Conservation (phyloP, 257 asterid species). For the Solanum piurae region DNA sequence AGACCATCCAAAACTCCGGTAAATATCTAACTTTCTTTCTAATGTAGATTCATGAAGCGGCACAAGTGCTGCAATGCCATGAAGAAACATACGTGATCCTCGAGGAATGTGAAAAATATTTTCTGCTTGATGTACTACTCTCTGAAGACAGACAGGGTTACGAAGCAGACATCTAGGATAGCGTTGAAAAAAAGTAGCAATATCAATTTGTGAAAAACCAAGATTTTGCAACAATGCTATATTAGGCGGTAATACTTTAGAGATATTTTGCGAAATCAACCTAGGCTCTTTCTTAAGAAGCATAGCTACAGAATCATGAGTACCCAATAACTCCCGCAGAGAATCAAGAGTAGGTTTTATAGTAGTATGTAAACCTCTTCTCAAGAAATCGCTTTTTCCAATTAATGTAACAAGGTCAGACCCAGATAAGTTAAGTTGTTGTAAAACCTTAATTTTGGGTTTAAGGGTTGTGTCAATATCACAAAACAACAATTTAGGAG, state of each 20-base stretch:
- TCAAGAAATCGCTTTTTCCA: neutral
- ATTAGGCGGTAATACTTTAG: neutral
- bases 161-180: neutral
- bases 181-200: neutral
- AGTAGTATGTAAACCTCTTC: neutral
- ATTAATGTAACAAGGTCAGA: neutral
- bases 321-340: conserved; percentile 3
- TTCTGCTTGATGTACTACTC: neutral
- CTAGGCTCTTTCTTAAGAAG: neutral
- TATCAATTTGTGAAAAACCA: neutral
- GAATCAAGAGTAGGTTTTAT: conserved; percentile 1
- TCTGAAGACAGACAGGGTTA: neutral
- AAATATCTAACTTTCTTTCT: neutral
- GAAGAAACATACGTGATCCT: conserved; percentile 3
- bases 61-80: neutral
- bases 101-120: conserved; percentile 9
- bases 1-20: conserved; percentile 15
- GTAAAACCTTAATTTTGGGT: conserved; percentile 6
- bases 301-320: neutral
- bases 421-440: conserved; percentile 7
- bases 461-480: conserved; percentile 8
- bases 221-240: neutral
- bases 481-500: neutral
- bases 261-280: neutral
- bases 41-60: neutral